Percentiles rank a stretch among this genome's conserved stretches.
phyloP scores from a whole-genome alignment of 2,329 filamentous ascomycete genomes.

The Sclerotinia sclerotiorum region DNA sequence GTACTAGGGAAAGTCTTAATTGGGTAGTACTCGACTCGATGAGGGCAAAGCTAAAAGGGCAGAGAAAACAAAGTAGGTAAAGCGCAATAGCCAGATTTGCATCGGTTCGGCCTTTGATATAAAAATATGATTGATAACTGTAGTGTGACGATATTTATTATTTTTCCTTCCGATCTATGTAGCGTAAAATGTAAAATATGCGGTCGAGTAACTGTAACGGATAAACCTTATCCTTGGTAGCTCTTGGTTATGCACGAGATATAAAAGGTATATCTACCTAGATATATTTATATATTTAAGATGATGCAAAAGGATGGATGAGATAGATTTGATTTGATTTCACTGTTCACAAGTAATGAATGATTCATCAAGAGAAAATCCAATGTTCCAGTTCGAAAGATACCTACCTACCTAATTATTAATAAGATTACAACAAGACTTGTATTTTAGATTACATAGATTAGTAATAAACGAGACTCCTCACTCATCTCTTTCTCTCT shows the following conservation, averaged over 20 bases:
- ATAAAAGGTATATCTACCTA: not conserved
- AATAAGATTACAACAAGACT: not conserved
- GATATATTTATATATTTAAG: not conserved
- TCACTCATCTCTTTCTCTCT: not conserved
- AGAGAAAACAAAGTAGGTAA: not conserved
- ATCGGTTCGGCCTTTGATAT: not conserved
- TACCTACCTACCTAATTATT: too few relatives aligned
- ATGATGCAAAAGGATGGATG: not conserved
- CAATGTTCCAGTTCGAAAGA: not conserved
- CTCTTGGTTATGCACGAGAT: not conserved
- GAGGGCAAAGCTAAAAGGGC: not conserved
- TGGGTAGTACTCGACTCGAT: not conserved
- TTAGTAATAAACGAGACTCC: not conserved
- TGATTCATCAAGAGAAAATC: not conserved
- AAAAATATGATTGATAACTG: not conserved
- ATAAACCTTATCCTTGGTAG: too few relatives aligned
- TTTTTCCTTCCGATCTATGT: not conserved
- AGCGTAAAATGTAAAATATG: not conserved
- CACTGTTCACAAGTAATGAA: not conserved
- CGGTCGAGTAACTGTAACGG: too few relatives aligned
- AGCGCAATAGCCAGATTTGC: not conserved
- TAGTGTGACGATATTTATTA: constrained; percentile 1
- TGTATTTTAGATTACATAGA: not conserved
- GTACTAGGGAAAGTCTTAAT: not conserved
- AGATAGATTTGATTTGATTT: not conserved